These are phyloP conservation scores for Populus pruinosa DNA, from an alignment of 345 rosid genomes.

Conservation along the genomic window DNA sequence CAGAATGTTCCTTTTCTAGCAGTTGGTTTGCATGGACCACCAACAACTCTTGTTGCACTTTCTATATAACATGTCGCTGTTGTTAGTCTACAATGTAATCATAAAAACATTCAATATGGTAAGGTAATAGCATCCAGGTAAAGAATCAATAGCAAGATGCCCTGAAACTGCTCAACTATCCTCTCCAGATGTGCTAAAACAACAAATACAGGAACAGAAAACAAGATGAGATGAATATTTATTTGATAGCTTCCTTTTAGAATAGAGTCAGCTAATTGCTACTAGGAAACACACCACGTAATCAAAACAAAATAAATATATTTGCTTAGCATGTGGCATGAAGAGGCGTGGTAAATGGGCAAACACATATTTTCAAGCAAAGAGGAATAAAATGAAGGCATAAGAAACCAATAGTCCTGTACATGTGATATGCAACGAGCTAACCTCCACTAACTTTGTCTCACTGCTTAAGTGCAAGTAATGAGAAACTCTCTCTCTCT, in stretches of 20 bases:
- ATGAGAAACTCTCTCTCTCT: constrained; percentile 84
- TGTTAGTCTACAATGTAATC: neutral
- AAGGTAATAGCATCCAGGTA: neutral
- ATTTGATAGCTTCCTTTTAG: neutral
- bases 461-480: constrained; percentile 88
- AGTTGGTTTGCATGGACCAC: constrained; percentile 59
- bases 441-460: constrained; percentile 84
- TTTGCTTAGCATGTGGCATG: neutral
- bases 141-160: neutral
- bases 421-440: constrained; percentile 18
- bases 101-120: neutral
- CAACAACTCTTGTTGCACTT: constrained; percentile 84
- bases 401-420: neutral
- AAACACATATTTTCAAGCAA: neutral
- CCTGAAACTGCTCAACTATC: neutral
- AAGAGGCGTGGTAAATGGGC: neutral
- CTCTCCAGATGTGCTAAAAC: neutral
- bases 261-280: neutral
- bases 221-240: neutral
- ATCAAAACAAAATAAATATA: neutral
- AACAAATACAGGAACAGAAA: neutral
- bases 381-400: neutral
- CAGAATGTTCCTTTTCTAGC: constrained; percentile 88
- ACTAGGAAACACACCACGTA: neutral
- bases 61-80: constrained; percentile 36